These are phyloP conservation scores for Desmodesmus armatus DNA, from an alignment of 139 green algal genomes.

Conservation along the genomic window DNA sequence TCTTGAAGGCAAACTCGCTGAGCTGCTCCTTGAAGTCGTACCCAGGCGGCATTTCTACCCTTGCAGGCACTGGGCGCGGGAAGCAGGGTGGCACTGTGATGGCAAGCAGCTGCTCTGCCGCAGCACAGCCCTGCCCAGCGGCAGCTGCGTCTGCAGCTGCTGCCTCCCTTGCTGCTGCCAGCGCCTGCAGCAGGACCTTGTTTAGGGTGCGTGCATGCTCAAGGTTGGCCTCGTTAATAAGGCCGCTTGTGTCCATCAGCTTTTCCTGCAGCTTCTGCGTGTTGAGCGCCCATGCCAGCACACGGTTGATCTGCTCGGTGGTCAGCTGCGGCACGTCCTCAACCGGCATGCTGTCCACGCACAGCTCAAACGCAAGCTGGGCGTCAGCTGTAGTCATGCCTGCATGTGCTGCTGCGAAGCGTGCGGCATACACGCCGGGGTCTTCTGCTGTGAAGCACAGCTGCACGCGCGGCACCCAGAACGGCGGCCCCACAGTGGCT, in stretches of 20 bases:
- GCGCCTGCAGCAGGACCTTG: constrained; percentile 73
- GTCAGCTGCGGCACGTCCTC: constrained; percentile 80
- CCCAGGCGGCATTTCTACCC: constrained; percentile 54
- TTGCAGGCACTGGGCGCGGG: background rate
- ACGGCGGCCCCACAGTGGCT: background rate
- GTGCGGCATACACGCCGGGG: constrained; percentile 69
- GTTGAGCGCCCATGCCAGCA: constrained; percentile 82
- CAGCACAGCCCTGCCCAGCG: background rate
- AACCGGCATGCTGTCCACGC: constrained; percentile 86
- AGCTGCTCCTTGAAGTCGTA: constrained; percentile 85
- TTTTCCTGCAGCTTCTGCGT: constrained; percentile 78
- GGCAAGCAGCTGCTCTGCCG: constrained; percentile 15
- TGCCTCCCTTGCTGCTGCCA: constrained; percentile 37
- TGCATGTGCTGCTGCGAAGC: constrained; percentile 63
- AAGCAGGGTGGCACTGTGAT: background rate
- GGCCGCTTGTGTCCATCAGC: constrained; percentile 79
- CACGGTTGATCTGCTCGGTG: constrained; percentile 74
- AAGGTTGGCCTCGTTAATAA: constrained; percentile 83
- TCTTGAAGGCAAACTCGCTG: constrained; percentile 81
- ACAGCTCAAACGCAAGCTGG: constrained; percentile 78
- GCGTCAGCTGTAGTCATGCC: constrained; percentile 56
- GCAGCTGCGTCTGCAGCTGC: background rate
- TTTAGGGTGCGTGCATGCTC: constrained; percentile 87
- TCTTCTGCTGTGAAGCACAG: constrained; percentile 86
- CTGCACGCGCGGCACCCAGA: constrained; percentile 68